Conservation (phyloP, 176 grass and related monocot genomes). For the Musa troglodytarum region DNA sequence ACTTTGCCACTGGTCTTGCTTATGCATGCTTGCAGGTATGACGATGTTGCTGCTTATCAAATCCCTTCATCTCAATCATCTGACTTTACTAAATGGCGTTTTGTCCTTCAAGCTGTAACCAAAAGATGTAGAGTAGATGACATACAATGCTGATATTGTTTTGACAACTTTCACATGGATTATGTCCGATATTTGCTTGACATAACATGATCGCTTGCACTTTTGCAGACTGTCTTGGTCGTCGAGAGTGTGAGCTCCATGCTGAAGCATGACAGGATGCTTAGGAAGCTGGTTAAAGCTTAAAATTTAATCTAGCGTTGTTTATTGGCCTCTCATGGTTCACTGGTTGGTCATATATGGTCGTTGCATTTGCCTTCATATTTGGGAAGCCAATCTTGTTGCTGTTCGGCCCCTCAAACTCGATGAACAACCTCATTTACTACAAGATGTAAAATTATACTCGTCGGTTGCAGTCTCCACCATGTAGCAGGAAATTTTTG, state of each 20-base stretch:
- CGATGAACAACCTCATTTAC: background rate
- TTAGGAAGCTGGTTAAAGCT: slow-evolving; percentile 36
- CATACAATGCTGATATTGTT: background rate
- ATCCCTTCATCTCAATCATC: background rate
- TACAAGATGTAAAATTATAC: background rate
- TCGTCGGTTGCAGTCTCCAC: background rate
- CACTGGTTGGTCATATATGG: background rate
- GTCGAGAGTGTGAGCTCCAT: slow-evolving; percentile 69
- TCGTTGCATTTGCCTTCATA: background rate
- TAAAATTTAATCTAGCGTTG: background rate
- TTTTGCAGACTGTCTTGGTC: slow-evolving; percentile 64
- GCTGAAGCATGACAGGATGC: slow-evolving; percentile 76
- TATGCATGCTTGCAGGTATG: slow-evolving; percentile 97
- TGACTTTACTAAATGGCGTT: background rate
- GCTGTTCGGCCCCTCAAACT: too few species aligned
- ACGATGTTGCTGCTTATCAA: background rate
- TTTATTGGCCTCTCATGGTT: background rate
- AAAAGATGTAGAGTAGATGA: too few species aligned
- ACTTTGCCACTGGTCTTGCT: slow-evolving; percentile 76
- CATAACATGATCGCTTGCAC: slow-evolving; percentile 17
- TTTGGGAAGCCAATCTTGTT: background rate
- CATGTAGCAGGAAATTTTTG: background rate
- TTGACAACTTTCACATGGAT: background rate
- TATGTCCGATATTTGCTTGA: background rate
- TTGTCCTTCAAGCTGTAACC: background rate